Base-by-base conservation (phyloP, 2,329 filamentous ascomycete genomes). In the Stagonosporopsis chrysanthemi region DNA sequence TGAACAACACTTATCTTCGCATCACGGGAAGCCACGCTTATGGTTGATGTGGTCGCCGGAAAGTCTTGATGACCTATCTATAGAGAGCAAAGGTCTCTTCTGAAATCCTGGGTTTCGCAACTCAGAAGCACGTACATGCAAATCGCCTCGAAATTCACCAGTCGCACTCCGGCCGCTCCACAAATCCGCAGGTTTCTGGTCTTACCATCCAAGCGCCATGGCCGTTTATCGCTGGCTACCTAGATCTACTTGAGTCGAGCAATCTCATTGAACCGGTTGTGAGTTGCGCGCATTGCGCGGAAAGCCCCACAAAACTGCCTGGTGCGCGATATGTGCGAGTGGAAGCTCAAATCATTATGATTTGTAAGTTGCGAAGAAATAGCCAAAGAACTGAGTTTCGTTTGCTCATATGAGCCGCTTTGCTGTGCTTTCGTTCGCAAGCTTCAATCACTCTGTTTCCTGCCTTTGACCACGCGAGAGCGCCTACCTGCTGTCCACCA, bases 311-410 rank as follows among this genome's bases (percentile, higher is more conserved):
- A 36, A 36, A 54, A 36, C 7, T n/a, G 15, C 17, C 19, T 2
- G 22, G 19, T 50, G 55, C 55, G 55, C 50, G 40, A 53, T 24
- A 41, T 53, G 44, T 58, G 55, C 50, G 55, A 40, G 29, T 28
- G 38, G 38, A 45, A 17, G 44, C 15, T 28, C 38, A 38, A 9
- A 11, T 15, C 39, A 3, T 44, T 19, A 26, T 17, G 28, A 33
- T 19, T 8, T 15, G 8, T 19, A 22, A n/a, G 24, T 33, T 8
- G 6, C 5, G 19, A 17, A 15, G 43, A 24, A 26, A 11, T 39
- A 19, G 4, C 22, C 11, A 17, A 35, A 28, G 26, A 31, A 33
- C 1, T 23, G 17, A 19, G 5, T 39, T 9, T 22, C 12, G 8
- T 39, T 19, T 4, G 19, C 36, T 39, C 36, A 22, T n/a, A 7